Evolutionary conservation across 257 asterid genomes (phyloP), one percentile per base, ranked within the genome.

Genomic region (Ligustrum vulgare): DNA sequence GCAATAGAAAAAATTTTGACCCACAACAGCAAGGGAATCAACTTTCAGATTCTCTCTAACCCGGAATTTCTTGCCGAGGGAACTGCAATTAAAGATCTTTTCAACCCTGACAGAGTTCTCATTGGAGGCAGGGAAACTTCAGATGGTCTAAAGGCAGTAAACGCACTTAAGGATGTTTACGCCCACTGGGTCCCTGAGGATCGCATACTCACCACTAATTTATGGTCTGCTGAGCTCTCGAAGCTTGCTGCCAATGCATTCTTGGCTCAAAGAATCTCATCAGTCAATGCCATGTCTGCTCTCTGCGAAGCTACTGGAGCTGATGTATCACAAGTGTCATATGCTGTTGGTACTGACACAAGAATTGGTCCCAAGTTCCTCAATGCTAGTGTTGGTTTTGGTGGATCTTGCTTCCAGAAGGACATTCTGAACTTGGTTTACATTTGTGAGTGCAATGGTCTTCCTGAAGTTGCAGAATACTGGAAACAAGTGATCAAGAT

Each of bases 221-320:
- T 79, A 69, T 79, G 82, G 82, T 79, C 82, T 8, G 82, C 82
- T 8, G 82, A 79, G 79, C 82, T 79, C 39, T 79, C 82, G 31
- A 79, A 79, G 60, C 67, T 73, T 68, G 82, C 82, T 20, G 82
- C 82, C 75, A 79, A 79, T 49, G 82, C 82, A 33, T 79, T 79
- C 74, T 64, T 79, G 76, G 82, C 82, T 1, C 82, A 79, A 58
- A 68, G 82, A 58, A 79, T 79, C 74, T 79, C 82, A 36, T 79
- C 82, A 9, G 82, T 79, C 74, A 89, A 89, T 67, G 90, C 94
- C 77, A 89, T 89, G 94, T 89, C 94, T 5, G 94, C 94, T 43
- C 89, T 89, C 35, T 87, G 91, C 58, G 94, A 89, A 74, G 94
- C 90, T 63, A 89, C 94, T 4, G 94, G 94, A 68, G 94, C 94